A percentile compares a stretch with the other conserved stretches of the same genome.
These are phyloP conservation scores for Diatrype stigma DNA, from an alignment of 2,329 filamentous ascomycete species.

Conservation along the genomic window DNA sequence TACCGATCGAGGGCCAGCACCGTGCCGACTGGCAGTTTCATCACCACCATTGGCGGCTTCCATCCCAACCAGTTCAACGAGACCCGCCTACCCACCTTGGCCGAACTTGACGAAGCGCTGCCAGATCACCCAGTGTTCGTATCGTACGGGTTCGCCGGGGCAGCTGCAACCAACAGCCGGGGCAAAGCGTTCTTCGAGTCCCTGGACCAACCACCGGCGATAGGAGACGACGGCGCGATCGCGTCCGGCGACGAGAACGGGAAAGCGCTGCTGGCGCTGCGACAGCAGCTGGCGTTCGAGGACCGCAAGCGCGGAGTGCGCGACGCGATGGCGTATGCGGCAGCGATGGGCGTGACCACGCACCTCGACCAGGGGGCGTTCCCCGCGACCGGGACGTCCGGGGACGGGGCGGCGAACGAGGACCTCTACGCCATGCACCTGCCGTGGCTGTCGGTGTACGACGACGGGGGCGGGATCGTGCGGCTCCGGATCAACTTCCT, in stretches of 20 bases:
- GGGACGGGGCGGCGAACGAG: slow-evolving; percentile 21
- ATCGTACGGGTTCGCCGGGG: slow-evolving; percentile 18
- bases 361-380: slow-evolving; percentile 27
- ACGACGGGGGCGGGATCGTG: slow-evolving; percentile 10
- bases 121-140: slow-evolving; percentile 21
- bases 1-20: slow-evolving; percentile 10
- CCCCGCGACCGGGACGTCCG: slow-evolving; percentile 16
- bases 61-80: slow-evolving; percentile 23
- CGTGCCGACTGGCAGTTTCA: slow-evolving; percentile 15
- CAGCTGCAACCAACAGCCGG: slow-evolving; percentile 20
- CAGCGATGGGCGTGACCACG: slow-evolving; percentile 22
- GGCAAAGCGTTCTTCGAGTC: slow-evolving; percentile 19
- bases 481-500: slow-evolving; percentile 25
- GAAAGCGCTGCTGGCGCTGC: slow-evolving; percentile 20
- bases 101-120: slow-evolving; percentile 21
- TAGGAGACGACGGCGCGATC: slow-evolving; percentile 18
- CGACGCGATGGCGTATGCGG: slow-evolving; percentile 25
- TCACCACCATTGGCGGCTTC: slow-evolving; percentile 27
- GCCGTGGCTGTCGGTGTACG: slow-evolving; percentile 22
- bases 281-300: slow-evolving; percentile 14
- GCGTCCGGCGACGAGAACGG: slow-evolving; percentile 18
- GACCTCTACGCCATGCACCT: slow-evolving; percentile 22
- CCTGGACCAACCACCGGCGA: slow-evolving; percentile 3
- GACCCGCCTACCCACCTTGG: slow-evolving; percentile 20
- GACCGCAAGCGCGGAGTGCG: slow-evolving; percentile 19